Evolutionary conservation across 176 grass and related monocot species (phyloP), one percentile per base, ranked within the genome.

Genomic region (Carex cristatella): DNA sequence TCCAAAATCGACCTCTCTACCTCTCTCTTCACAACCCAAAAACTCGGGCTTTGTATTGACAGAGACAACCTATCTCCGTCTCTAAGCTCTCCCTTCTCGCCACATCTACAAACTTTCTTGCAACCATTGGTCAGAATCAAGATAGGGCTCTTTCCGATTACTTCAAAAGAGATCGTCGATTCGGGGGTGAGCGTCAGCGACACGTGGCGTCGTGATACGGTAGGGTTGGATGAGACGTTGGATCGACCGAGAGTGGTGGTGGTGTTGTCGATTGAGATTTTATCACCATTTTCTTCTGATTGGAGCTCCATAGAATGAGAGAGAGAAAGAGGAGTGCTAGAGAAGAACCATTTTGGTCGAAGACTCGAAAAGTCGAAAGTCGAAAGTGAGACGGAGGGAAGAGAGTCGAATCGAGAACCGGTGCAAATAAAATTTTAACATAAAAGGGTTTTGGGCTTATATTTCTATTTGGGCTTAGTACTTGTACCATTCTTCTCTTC

Each of bases 111-210:
- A 79, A 90, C 28, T 75, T 37, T 81, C 16, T 32, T 28, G 2
- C 61, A 48, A 2, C 79, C 81, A 13, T 12, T 16, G 0, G 60
- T 10, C 3, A 74, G 84, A n/a, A 94, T 40, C n/a, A 90, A 81
- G 63, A 95, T 77, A 15, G 95, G 89, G 84, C 95, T 98, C 86
- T 77, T 91, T 5, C 91, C 95, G 0, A 95, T 83, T 5, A 98
- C 88, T 64, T 93, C 89, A 77, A 95, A 94, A 4, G 78, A 64
- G 67, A 92, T 30, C 42, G 31, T 79, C 62, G 79, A 60, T 53
- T 84, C 83, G 13, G 46, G 55, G 13, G 53, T 35, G 9, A 91
- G 66, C 65, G 79, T 83, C 61, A 98, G 88, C 8, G 86, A 88
- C 32, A 94, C 80, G 86, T 98, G 92, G 75, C 83, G 79, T 80